Base-by-base conservation (phyloP, 2,329 filamentous ascomycete genomes). In the Nothomitra cinnamomea region DNA sequence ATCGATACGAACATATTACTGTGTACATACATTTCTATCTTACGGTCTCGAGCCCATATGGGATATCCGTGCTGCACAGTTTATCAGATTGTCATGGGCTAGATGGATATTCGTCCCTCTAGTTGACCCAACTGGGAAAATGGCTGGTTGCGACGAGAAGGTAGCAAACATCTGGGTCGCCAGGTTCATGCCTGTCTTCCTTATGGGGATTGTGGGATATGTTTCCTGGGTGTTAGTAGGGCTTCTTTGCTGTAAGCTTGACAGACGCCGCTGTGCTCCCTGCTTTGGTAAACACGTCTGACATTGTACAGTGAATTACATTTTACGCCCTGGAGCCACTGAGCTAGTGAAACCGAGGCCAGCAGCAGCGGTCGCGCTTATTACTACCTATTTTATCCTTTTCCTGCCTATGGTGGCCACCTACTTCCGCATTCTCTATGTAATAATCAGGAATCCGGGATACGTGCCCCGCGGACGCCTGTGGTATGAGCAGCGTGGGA, bases 311-410 rank as follows among this genome's bases (percentile, higher is more conserved):
- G 85, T 90, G 59, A 70, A 84, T 60, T 89, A 87, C 63, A 76
- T 94, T 47, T 71, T 88, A 57, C 66, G 71, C 53, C 71, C 74
- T 22, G 63, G 68, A 51, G 61, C 64, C 53, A 61, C 66, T 56
- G 64, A 65, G 60, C 58, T 61, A 61, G 59, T 61, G 63, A 47
- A 64, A 61, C 65, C 67, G 63, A 67, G 75, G 70, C 63, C 69
- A 55, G 74, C 77, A 53, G 69, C 80, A 28, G 87, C 81, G 42
- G 76, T 83, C 55, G 79, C 77, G 12, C 77, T 95, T 54, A 71
- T 94, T 45, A 76, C 80, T 25, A 67, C 89, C 22, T 88, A 86
- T 67, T 84, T 83, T 61, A 52, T 89, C 53, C 72, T 94, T 53
- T 71, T 95, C 45, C 59, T 85, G 15, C 72, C 83, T 28, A 77